Conservation (phyloP, 2,329 filamentous ascomycete species). For the Chaetomium globosum region DNA sequence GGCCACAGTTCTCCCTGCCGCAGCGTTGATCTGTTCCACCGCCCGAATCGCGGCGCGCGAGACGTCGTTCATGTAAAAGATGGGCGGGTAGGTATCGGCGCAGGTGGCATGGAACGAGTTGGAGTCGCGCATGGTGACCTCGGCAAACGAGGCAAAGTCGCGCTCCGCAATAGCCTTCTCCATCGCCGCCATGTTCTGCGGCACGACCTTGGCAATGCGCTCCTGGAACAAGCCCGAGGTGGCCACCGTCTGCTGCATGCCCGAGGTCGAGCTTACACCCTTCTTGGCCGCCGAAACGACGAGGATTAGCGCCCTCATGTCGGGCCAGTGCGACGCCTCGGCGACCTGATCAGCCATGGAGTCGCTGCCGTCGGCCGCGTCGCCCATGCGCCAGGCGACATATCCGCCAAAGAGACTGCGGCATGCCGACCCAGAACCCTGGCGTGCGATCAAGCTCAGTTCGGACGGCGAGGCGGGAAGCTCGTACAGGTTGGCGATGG, state of each 20-base stretch:
- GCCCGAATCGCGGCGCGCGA: constrained; percentile 82
- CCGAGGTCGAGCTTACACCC: constrained; percentile 85
- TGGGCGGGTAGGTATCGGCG: constrained; percentile 92
- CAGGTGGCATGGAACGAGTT: constrained; percentile 97
- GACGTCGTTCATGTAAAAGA: constrained; percentile 98
- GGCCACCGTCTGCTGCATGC: constrained; percentile 95
- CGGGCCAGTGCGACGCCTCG: constrained; percentile 86
- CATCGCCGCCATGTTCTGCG: constrained; percentile 80
- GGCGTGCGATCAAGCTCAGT: constrained; percentile 84
- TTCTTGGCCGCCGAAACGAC: constrained; percentile 95
- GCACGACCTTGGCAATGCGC: constrained; percentile 75
- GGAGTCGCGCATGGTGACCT: constrained; percentile 93
- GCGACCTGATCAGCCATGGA: constrained; percentile 87
- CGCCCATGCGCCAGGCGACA: constrained; percentile 88
- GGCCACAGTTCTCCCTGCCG: constrained; percentile 76
- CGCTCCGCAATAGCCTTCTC: constrained; percentile 74
- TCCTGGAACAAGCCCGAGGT: constrained; percentile 86
- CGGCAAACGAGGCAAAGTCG: constrained; percentile 85
- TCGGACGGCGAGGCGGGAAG: constrained; percentile 79
- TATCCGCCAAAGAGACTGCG: constrained; percentile 92
- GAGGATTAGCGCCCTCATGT: constrained; percentile 89
- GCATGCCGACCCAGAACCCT: constrained; percentile 94
- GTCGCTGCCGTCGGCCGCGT: constrained; percentile 76
- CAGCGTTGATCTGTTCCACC: constrained; percentile 84
- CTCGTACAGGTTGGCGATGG: constrained; percentile 88